Evolutionary conservation across 1,139 yeast species (phyloP).

Genomic region (Eremothecium sinecaudum): DNA sequence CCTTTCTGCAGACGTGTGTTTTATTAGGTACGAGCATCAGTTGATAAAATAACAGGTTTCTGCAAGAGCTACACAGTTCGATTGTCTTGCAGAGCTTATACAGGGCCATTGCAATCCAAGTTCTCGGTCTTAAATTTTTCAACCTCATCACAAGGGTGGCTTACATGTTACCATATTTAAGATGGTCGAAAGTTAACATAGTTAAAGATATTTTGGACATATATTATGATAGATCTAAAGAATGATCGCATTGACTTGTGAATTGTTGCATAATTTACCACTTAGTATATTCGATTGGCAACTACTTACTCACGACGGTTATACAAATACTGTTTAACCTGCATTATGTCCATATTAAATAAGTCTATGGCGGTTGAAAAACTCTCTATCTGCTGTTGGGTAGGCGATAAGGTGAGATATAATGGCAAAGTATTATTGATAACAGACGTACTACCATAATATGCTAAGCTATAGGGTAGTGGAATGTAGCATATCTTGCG

Average conservation of each 20-base stretch:
- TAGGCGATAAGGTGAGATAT: slow-evolving; percentile 16
- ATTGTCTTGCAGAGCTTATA: too few relatives aligned
- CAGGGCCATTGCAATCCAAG: too few relatives aligned
- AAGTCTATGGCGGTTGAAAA: slow-evolving; percentile 17
- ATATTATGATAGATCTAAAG: too few relatives aligned
- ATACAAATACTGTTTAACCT: slow-evolving; percentile 23
- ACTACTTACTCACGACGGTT: slow-evolving; percentile 44
- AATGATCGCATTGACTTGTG: too few relatives aligned
- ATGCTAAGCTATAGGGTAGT: slow-evolving; percentile 21
- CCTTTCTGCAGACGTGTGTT: too few relatives aligned
- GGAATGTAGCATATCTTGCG: slow-evolving; percentile 16
- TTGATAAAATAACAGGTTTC: too few relatives aligned
- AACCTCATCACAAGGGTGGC: too few relatives aligned
- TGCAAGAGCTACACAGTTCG: too few relatives aligned
- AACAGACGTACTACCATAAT: slow-evolving; percentile 25
- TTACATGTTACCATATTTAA: too few relatives aligned
- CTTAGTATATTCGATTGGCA: slow-evolving; percentile 47
- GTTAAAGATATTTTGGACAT: slow-evolving; percentile 63
- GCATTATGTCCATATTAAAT: slow-evolving; percentile 23
- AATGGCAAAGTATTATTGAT: slow-evolving; percentile 20
- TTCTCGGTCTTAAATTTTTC: too few relatives aligned
- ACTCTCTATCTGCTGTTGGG: slow-evolving; percentile 12
- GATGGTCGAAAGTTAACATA: too few relatives aligned
- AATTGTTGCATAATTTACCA: slow-evolving; percentile 51
- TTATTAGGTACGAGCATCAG: too few relatives aligned